Conservation (phyloP, 176 grass and related monocot species). For the Areca catechu region DNA sequence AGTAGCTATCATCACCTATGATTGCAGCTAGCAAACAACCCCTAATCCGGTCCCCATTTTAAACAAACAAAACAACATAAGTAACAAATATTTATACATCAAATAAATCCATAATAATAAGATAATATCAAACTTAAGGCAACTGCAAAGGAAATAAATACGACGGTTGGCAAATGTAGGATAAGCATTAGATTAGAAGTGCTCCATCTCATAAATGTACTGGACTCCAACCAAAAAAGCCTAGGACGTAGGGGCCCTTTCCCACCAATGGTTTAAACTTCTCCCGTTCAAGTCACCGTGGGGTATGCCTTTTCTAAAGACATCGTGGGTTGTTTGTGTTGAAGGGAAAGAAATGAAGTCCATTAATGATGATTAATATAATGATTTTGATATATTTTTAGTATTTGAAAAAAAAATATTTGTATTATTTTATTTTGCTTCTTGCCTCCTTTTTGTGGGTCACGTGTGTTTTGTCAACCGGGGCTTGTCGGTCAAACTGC, state of each 20-base stretch:
- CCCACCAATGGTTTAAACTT: no score
- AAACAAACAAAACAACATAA: background rate
- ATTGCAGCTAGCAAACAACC: slow-evolving; percentile 20
- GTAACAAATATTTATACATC: background rate
- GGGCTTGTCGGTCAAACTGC: slow-evolving; percentile 40
- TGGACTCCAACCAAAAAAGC: no score
- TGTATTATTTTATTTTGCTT: slow-evolving; percentile 10
- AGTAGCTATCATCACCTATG: slow-evolving; percentile 20
- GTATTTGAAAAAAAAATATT: background rate
- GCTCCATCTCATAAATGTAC: no score
- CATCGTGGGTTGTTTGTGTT: background rate
- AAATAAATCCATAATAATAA: background rate
- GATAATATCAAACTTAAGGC: no score
- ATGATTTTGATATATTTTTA: background rate
- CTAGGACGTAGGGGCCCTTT: no score
- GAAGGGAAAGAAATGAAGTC: background rate
- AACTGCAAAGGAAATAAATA: no score
- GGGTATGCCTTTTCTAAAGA: no score
- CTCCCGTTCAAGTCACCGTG: no score
- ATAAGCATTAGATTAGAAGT: no score
- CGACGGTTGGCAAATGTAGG: no score
- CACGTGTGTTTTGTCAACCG: slow-evolving; percentile 57
- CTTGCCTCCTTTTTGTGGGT: slow-evolving; percentile 37
- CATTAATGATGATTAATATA: background rate
- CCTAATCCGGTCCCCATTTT: slow-evolving; percentile 11